phyloP scores from a whole-genome alignment of 2,329 filamentous ascomycete species.

The Fusarium aywerte region DNA sequence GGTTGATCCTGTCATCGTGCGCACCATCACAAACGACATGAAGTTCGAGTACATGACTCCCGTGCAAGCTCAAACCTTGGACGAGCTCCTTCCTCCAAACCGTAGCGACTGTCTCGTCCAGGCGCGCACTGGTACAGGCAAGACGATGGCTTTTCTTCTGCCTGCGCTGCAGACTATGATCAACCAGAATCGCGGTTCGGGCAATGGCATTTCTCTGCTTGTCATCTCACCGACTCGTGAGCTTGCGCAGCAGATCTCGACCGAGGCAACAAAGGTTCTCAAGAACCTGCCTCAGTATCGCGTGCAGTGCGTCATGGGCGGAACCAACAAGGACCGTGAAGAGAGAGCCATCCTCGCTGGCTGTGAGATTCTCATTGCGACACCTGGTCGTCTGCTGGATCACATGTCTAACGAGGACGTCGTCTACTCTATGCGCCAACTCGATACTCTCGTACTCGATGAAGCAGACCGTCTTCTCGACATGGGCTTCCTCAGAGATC shows the following conservation, averaged over 20 bases:
- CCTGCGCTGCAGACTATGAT: conserved; percentile 85
- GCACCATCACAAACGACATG: conserved; percentile 61
- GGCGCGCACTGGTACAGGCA: conserved; percentile 88
- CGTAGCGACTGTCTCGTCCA: conserved; percentile 73
- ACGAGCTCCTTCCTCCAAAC: conserved; percentile 58
- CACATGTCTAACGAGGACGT: conserved; percentile 80
- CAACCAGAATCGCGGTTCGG: conserved; percentile 49
- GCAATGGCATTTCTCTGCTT: conserved; percentile 65
- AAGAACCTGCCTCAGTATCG: conserved; percentile 78
- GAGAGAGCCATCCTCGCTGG: conserved; percentile 76
- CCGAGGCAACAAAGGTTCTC: conserved; percentile 76
- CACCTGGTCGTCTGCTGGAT: conserved; percentile 81
- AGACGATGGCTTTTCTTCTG: conserved; percentile 84
- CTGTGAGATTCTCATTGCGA: conserved; percentile 84
- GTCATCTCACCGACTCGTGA: conserved; percentile 78
- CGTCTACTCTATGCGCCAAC: conserved; percentile 70
- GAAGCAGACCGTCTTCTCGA: conserved; percentile 86
- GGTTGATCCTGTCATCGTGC: conserved; percentile 59
- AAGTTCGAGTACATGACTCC: conserved; percentile 65
- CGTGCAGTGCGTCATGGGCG: conserved; percentile 82
- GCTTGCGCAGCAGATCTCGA: conserved; percentile 75
- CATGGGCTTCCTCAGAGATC: conserved; percentile 82
- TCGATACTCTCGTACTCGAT: conserved; percentile 85
- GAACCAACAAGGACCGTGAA: conserved; percentile 77
- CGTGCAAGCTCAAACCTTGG: conserved; percentile 64